Conservation (phyloP, 108 stramenopile species). For the Thalassiosira profunda region DNA sequence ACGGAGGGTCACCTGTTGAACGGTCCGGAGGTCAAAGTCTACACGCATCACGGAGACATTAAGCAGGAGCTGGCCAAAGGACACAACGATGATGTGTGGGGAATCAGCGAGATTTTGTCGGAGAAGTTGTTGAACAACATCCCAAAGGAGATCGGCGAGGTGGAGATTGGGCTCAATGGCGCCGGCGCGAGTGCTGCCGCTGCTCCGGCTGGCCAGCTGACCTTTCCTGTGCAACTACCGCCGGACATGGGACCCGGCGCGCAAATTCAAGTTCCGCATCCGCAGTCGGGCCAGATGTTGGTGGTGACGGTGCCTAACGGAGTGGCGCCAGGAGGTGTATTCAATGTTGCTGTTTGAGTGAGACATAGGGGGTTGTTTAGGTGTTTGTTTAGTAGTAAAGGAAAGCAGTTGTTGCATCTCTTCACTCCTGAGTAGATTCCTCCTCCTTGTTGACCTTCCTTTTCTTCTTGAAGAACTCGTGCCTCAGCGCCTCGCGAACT, state of each 20-base stretch:
- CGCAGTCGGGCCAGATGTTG: background rate
- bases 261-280: conserved; percentile 9
- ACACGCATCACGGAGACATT: conserved; percentile 36
- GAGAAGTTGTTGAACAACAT: conserved; percentile 30
- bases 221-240: conserved; percentile 2
- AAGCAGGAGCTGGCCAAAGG: conserved; percentile 46
- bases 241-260: background rate
- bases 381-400: too few relatives aligned
- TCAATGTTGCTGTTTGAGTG: background rate
- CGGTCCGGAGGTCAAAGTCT: conserved; percentile 45
- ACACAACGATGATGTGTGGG: conserved; percentile 44
- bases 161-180: background rate
- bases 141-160: conserved; percentile 13
- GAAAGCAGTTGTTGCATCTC: too few relatives aligned
- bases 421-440: too few relatives aligned
- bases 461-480: conserved; percentile 71
- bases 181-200: background rate
- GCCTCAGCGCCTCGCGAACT: conserved; percentile 62
- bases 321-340: background rate
- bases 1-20: conserved; percentile 58
- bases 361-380: too few relatives aligned
- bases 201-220: background rate
- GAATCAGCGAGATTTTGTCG: conserved; percentile 37
- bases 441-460: conserved; percentile 44
- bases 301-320: conserved; percentile 2